These are phyloP conservation scores for Nemania diffusa DNA, from an alignment of 2,329 filamentous ascomycete species.

Conservation along the genomic window DNA sequence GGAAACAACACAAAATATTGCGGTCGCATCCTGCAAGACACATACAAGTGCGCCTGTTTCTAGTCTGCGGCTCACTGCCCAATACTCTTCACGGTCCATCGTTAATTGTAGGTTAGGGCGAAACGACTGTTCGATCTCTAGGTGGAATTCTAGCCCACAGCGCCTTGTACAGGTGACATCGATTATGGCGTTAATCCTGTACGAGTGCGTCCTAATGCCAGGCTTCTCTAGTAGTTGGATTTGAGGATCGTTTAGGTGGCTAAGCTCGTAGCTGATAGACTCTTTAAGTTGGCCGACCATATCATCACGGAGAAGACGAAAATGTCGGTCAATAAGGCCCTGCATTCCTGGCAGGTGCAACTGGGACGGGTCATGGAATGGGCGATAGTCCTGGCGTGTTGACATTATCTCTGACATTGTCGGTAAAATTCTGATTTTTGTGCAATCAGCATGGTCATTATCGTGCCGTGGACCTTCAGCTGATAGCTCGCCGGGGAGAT, in stretches of 20 bases:
- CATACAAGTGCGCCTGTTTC: conserved; percentile 15
- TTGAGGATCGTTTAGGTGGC: conserved; percentile 15
- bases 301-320: conserved; percentile 65
- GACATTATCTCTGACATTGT: conserved; percentile 59
- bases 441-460: conserved; percentile 56
- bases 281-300: conserved; percentile 63
- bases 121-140: conserved; percentile 59
- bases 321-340: conserved; percentile 64
- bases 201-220: conserved; percentile 50
- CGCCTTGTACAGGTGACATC: conserved; percentile 50
- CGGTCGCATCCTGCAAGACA: conserved; percentile 9
- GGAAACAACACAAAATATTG: conserved; percentile 16
- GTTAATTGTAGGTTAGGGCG: conserved; percentile 18
- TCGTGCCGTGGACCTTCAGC: conserved; percentile 35
- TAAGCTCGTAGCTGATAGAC: conserved; percentile 5
- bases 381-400: conserved; percentile 56
- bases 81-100: conserved; percentile 4
- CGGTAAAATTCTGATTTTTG: conserved; percentile 60
- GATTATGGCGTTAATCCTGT: conserved; percentile 50
- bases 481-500: conserved; percentile 28
- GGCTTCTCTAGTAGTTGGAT: conserved; percentile 38
- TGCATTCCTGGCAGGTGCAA: conserved; percentile 56
- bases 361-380: conserved; percentile 51
- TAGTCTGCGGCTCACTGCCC: conserved; percentile 3
- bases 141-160: conserved; percentile 56